Percentiles rank a stretch among this genome's conserved stretches.
phyloP scores from a whole-genome alignment of 2,329 filamentous ascomycete genomes.

The Malbranchea zuffiana region DNA sequence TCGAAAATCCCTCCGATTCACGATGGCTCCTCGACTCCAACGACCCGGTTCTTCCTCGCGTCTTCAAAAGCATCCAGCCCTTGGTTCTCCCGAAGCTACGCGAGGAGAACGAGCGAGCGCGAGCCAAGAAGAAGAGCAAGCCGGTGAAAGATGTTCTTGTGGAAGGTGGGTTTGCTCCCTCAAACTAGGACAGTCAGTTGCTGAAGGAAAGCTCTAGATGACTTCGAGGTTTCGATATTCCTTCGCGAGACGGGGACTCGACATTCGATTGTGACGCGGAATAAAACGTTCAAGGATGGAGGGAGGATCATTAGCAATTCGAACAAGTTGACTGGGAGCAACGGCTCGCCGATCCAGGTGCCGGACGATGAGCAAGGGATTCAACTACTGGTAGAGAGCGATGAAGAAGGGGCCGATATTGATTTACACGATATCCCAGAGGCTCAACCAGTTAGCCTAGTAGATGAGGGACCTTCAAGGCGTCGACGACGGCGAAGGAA shows the following conservation, averaged over 20 bases:
- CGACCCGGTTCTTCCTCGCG: constrained; percentile 63
- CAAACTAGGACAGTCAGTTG: background rate
- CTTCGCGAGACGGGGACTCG: constrained; percentile 74
- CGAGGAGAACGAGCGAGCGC: constrained; percentile 60
- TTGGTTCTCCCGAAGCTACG: constrained; percentile 81
- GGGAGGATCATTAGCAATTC: constrained; percentile 51
- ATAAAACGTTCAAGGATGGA: constrained; percentile 60
- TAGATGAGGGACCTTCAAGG: constrained; percentile 12
- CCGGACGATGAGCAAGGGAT: constrained; percentile 32
- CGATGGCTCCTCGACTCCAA: constrained; percentile 73
- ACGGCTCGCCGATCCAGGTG: constrained; percentile 45
- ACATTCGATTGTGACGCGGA: constrained; percentile 76
- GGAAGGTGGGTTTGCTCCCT: constrained; percentile 48
- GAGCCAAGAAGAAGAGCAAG: constrained; percentile 62
- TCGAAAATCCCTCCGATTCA: constrained; percentile 76
- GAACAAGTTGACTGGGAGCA: constrained; percentile 47
- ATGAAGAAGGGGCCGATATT: constrained; percentile 41
- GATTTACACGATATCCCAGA: constrained; percentile 49
- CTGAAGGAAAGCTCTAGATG: constrained; percentile 48
- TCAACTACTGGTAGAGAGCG: constrained; percentile 48
- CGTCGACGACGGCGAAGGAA: constrained; percentile 22
- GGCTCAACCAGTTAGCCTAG: constrained; percentile 18
- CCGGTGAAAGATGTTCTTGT: constrained; percentile 78
- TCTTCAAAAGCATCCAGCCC: constrained; percentile 76
- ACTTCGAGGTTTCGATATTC: constrained; percentile 92